Conservation (phyloP, 768 basidiomycete species). For the Phylloporus arenicola region DNA sequence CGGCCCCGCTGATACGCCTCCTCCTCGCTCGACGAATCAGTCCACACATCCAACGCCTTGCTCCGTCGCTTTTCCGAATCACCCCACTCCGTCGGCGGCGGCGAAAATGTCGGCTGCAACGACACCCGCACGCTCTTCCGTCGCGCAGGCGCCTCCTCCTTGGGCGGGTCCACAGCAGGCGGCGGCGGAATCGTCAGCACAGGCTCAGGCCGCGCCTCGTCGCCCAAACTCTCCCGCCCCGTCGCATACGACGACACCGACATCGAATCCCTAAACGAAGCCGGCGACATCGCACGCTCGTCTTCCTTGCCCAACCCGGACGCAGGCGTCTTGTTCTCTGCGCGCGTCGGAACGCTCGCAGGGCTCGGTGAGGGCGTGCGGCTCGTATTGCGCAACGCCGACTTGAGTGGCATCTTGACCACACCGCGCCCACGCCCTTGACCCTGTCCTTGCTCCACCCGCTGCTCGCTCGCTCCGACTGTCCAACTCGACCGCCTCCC, state of each 20-base stretch:
- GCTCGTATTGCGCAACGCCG: slow-evolving; percentile 54
- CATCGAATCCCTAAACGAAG: slow-evolving; percentile 15
- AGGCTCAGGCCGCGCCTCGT: slow-evolving; percentile 4
- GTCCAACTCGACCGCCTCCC: background rate
- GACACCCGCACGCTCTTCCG: slow-evolving; percentile 77
- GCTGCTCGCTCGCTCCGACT: background rate
- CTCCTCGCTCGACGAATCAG: slow-evolving; percentile 73
- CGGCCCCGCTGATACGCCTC: slow-evolving; percentile 59
- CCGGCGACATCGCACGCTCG: background rate
- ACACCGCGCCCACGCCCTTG: slow-evolving; percentile 7
- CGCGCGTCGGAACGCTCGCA: background rate
- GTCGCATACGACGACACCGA: slow-evolving; percentile 62
- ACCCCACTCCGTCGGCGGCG: slow-evolving; percentile 46
- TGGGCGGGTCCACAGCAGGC: slow-evolving; percentile 7
- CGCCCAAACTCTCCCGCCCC: slow-evolving; percentile 48
- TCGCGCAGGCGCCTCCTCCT: slow-evolving; percentile 17
- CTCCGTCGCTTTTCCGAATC: background rate
- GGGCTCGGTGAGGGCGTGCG: slow-evolving; percentile 45
- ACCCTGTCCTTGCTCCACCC: background rate
- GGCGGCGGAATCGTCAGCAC: slow-evolving; percentile 12
- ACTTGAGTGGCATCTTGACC: slow-evolving; percentile 50
- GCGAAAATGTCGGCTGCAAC: slow-evolving; percentile 68
- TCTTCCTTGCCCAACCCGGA: background rate
- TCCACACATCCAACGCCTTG: slow-evolving; percentile 49
- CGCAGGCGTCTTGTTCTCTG: background rate